Base-by-base conservation (phyloP, 306 rosid genomes). In the Cicer judaicum region DNA sequence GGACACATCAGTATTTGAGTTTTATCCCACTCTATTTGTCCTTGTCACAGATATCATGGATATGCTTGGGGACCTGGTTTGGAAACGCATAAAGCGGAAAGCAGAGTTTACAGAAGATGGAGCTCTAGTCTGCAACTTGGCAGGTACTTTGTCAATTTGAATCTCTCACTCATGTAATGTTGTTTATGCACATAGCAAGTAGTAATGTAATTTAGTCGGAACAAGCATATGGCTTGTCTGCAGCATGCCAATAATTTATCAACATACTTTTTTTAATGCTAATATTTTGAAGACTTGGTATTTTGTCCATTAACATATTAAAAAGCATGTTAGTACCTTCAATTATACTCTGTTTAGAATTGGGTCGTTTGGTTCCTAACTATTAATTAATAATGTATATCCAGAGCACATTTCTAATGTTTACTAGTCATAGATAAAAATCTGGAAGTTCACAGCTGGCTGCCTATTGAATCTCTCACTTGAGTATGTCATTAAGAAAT, bases 11-110 rank as follows among this genome's bases (percentile, higher is more conserved):
- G 87, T 87, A 52, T 82, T 56, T 74, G 91, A 91, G 83, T 94
- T 90, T 85, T 91, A 94, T 81, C 97, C 97, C 75, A 89, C 95
- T 1, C 89, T 94, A 65, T 94, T 94, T 86, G 93, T 89, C 84
- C 97, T 90, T 70, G 94, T 86, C 65, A 85, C 91, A 55, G 91
- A 94, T 87, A 85, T 91, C 71, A 66, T 94, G 93, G 98, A 94
- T 84, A 91, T 88, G 92, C 82, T 94, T 41, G 98, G 98, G 43
- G 81, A 89, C 84, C 79, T 94, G 85, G 98, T 94, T 62, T 94
- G 97, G 98, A 91, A 83, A 48, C 96, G 97, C 82, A 91, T 94
- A 75, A 91, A 86, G 80, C 78, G 14, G 70, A 94, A 88, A 87
- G 93, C 98, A 52, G 97, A 94, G 80, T 88, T 87, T 85, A 42